phyloP scores from a whole-genome alignment of 495 filamentous ascomycete genomes.

The Pyrenula aspistea region DNA sequence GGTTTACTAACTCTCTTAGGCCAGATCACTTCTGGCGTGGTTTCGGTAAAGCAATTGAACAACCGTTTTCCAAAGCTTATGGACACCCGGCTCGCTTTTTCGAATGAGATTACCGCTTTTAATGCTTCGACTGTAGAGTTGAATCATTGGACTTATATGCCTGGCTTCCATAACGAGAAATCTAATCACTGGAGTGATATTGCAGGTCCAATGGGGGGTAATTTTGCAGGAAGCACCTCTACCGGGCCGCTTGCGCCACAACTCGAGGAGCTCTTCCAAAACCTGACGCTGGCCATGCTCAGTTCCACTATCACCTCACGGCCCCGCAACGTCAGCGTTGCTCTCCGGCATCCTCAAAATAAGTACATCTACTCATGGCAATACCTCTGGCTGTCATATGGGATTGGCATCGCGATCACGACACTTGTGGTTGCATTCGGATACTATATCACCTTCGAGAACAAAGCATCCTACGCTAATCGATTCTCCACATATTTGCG shows the following conservation, averaged over 20 bases:
- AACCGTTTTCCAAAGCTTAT: background rate
- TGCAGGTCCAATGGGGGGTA: background rate
- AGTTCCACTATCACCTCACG: background rate
- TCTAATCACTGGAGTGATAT: background rate
- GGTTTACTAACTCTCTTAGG: background rate
- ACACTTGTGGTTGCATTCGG: background rate
- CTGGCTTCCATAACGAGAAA: background rate
- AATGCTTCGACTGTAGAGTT: no score
- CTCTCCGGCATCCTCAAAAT: background rate
- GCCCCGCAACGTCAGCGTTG: background rate
- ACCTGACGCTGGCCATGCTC: background rate
- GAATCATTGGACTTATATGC: background rate
- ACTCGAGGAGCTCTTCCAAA: background rate
- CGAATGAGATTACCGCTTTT: background rate
- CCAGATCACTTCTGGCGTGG: background rate
- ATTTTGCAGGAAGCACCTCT: background rate
- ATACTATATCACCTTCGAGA: background rate
- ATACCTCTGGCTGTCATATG: background rate
- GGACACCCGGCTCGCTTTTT: background rate
- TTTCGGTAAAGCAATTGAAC: background rate
- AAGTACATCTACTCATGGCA: background rate
- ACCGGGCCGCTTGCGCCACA: background rate
- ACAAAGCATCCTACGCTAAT: constrained; percentile 1
- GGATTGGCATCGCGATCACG: background rate
- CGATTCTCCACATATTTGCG: constrained; percentile 5